A percentile compares a stretch with the other conserved stretches of the same genome.
Evolutionary conservation across 208 protist species (phyloP).

Genomic region (Vickermania ingenoplastis): DNA sequence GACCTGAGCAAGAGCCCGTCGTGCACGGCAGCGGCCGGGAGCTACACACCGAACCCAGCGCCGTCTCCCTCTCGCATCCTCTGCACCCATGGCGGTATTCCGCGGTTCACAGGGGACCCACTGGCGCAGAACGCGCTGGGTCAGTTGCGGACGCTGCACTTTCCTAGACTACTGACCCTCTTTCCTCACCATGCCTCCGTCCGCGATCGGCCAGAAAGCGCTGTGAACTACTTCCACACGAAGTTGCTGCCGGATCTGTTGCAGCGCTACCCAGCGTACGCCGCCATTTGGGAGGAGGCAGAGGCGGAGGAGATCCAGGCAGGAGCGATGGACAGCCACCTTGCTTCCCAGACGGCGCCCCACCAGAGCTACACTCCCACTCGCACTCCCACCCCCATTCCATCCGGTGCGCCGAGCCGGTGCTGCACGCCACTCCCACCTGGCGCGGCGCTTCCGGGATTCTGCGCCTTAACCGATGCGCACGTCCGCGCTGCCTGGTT

Average conservation of each 20-base stretch:
- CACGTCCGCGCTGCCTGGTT: constrained; percentile 42
- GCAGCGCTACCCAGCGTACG: constrained; percentile 13
- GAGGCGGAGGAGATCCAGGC: neutral
- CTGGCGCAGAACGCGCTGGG: constrained; percentile 33
- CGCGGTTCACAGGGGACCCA: constrained; percentile 41
- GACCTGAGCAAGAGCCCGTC: constrained; percentile 9
- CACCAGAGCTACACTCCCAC: neutral
- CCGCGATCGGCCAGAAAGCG: constrained; percentile 31
- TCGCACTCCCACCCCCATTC: neutral
- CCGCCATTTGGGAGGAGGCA: neutral
- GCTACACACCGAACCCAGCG: constrained; percentile 17
- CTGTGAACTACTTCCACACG: constrained; percentile 24
- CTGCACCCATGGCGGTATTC: constrained; percentile 73
- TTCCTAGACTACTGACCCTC: constrained; percentile 53
- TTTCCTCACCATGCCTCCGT: constrained; percentile 50
- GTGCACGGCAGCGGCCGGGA: constrained; percentile 9
- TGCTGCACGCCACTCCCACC: too few relatives aligned
- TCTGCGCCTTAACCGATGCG: constrained; percentile 10
- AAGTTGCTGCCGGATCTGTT: constrained; percentile 22
- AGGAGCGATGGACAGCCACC: neutral
- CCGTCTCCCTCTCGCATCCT: constrained; percentile 55
- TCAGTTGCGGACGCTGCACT: constrained; percentile 30
- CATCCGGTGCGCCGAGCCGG: neutral
- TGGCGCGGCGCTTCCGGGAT: neutral
- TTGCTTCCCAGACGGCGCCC: neutral